Base-by-base conservation (phyloP, 345 rosid species). In the Boechera stricta region DNA sequence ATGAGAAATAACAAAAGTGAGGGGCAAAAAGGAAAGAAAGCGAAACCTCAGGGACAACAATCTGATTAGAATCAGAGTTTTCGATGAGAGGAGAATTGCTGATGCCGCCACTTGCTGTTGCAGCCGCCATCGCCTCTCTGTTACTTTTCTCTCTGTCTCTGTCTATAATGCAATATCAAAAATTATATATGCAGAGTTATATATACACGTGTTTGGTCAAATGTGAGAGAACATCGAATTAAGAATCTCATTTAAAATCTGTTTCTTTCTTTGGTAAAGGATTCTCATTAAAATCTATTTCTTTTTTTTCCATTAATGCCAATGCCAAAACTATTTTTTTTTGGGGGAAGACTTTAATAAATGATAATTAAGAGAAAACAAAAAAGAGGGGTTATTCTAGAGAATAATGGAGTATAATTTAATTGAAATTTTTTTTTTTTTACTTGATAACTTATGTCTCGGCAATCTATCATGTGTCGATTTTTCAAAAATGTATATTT, bases 1-100 rank as follows among this genome's bases (percentile, higher is more conserved):
- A 13, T 28, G 55, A 58, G 21, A 67, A 12, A 35, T 11, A 35
- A 13, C 5, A 51, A 12, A 21, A 21, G 59, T 35, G 16, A 57
- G 44, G 18, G 45, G 1, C 13, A 9, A 69, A 54, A 31, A 16
- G 49, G 4, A 18, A 33, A 56, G 62, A 33, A 18, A 61, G 6
- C 45, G 49, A 69, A 79, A 92, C 97, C 66, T 92, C 94, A 2
- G 97, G 88, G 45, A 92, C 92, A n/a, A 90, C 79, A 58, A 92
- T 88, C 72, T 88, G 92, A 56, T 84, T 68, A 56, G 77, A 13
- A 39, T 86, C 87, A 5, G 82, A 32, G 77, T 74, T 65, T 18
- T 83, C 77, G 66, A 88, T 87, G 60, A 92, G 76, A 0, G 97
- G 96, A 28, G 88, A 80, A 79, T 80, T 77, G 67, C 24, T 65